Conservation (phyloP, 1,139 yeast species). For the Hyphopichia buzzinii region DNA sequence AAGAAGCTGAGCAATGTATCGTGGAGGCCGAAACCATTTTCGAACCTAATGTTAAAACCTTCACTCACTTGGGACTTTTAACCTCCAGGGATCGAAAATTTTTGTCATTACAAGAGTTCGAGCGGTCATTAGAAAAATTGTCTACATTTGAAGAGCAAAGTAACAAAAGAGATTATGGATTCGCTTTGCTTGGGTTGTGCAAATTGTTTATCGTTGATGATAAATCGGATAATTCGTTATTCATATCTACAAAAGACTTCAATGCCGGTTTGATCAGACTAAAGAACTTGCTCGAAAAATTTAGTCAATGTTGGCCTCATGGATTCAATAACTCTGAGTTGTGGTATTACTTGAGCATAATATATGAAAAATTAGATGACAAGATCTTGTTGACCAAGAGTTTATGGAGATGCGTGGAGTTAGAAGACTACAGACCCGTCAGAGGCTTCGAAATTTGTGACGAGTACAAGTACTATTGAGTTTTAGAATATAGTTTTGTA, state of each 20-base stretch:
- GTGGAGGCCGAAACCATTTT: constrained; percentile 62
- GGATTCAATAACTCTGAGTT: constrained; percentile 66
- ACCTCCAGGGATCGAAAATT: constrained; percentile 37
- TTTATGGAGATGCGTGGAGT: constrained; percentile 64
- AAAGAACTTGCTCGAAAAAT: constrained; percentile 59
- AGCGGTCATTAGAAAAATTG: constrained; percentile 55
- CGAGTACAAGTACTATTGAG: constrained; percentile 9
- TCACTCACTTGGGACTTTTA: constrained; percentile 53
- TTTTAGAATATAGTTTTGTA: no score
- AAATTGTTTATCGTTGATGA: constrained; percentile 51
- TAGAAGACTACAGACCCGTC: constrained; percentile 68
- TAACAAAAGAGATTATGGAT: constrained; percentile 43
- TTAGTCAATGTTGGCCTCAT: constrained; percentile 41
- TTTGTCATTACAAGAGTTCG: constrained; percentile 65
- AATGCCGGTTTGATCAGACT: constrained; percentile 66
- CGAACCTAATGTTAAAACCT: constrained; percentile 53
- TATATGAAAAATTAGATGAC: constrained; percentile 65
- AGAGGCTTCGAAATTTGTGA: constrained; percentile 39
- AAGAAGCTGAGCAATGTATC: constrained; percentile 71
- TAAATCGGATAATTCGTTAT: constrained; percentile 30
- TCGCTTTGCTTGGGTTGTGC: constrained; percentile 67
- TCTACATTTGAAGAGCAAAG: constrained; percentile 16
- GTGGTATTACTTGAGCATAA: constrained; percentile 68
- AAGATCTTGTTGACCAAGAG: constrained; percentile 49
- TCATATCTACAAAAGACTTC: constrained; percentile 49